Conservation (phyloP, 768 basidiomycete species). For the Xerocomellus dryophilus region DNA sequence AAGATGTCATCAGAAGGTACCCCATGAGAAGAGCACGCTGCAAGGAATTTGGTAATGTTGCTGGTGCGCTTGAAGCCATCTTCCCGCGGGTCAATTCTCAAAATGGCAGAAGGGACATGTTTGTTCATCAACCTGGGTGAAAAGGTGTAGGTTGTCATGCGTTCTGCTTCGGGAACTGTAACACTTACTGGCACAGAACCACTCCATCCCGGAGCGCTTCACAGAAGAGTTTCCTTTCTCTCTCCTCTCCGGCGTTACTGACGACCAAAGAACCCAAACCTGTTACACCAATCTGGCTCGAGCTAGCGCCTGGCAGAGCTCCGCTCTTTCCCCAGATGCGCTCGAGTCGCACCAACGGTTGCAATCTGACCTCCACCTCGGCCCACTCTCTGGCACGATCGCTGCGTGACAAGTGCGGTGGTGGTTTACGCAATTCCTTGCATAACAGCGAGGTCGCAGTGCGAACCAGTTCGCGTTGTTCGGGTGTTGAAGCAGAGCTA, state of each 20-base stretch:
- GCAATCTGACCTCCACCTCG: conserved; percentile 68
- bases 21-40: conserved; percentile 67
- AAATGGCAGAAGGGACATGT: conserved; percentile 57
- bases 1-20: conserved; percentile 63
- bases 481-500: conserved; percentile 45
- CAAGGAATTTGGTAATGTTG: conserved; percentile 77
- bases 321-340: conserved; percentile 74
- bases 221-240: conserved; percentile 67
- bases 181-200: conserved; percentile 84
- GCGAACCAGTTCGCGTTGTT: conserved; percentile 67
- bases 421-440: conserved; percentile 61
- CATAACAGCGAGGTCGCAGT: conserved; percentile 61
- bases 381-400: conserved; percentile 63
- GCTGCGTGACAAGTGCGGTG: conserved; percentile 50
- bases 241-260: conserved; percentile 62
- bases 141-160: conserved; percentile 3
- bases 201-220: conserved; percentile 82
- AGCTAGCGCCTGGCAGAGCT: conserved; percentile 38
- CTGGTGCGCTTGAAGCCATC: conserved; percentile 62
- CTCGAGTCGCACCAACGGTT: conserved; percentile 63
- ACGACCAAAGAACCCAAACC: conserved; percentile 35
- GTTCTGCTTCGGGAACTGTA: conserved; percentile 6
- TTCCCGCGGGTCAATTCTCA: conserved; percentile 63
- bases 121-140: conserved; percentile 70
- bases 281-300: conserved; percentile 37